Percentiles rank a stretch among this genome's conserved stretches.
Conservation (phyloP, 164 flowering plant genomes). For the Umbilicus rupestris region DNA sequence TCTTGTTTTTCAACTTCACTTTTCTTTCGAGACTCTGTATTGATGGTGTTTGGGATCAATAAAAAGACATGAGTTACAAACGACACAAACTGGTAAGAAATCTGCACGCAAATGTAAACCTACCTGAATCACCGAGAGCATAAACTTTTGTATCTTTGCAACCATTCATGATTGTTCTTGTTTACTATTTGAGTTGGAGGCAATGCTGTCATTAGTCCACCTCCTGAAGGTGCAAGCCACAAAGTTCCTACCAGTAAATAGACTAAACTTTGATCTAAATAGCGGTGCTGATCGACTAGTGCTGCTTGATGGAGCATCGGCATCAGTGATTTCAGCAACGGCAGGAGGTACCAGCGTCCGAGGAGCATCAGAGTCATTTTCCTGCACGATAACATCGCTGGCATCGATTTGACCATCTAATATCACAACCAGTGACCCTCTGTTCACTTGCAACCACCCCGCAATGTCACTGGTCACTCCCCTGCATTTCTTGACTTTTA, state of each 20-base stretch:
- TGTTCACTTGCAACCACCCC: constrained; percentile 46
- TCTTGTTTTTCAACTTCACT: not conserved
- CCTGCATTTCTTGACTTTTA: constrained; percentile 87
- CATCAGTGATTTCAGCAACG: constrained; percentile 7
- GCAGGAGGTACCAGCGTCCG: constrained; percentile 33
- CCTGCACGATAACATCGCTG: constrained; percentile 35
- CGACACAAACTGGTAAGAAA: not conserved
- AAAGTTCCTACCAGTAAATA: constrained; percentile 35
- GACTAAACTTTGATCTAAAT: constrained; percentile 26
- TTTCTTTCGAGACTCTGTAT: not conserved
- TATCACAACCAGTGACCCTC: constrained; percentile 47
- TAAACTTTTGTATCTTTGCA: not conserved
- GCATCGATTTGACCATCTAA: constrained; percentile 45
- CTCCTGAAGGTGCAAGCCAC: constrained; percentile 44
- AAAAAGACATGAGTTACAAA: constrained; percentile 3
- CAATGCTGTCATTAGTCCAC: constrained; percentile 22
- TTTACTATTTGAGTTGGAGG: constrained; percentile 16
- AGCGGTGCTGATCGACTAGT: constrained; percentile 20
- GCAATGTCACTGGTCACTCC: constrained; percentile 58
- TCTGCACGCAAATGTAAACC: not conserved
- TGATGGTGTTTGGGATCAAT: not conserved
- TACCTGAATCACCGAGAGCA: not conserved
- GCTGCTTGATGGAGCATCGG: constrained; percentile 16
- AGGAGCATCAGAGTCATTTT: constrained; percentile 12
- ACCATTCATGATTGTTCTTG: not conserved